Evolutionary conservation across 169 alveolate genomes (phyloP).

Genomic region (Cryptosporidium tyzzeri): DNA sequence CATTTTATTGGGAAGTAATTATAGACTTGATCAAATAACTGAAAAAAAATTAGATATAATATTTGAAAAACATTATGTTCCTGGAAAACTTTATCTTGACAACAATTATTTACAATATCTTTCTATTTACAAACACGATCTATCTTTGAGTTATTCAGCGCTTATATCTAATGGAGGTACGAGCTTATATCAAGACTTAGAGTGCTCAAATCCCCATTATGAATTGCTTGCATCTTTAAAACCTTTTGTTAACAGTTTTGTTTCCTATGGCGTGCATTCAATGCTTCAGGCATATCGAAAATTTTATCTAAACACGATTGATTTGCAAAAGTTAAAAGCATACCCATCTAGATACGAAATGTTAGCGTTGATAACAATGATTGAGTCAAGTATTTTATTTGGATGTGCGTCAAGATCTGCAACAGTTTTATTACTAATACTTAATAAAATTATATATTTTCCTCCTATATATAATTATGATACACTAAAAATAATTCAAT

Average conservation of each 20-base stretch:
- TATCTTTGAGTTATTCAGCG: constrained; percentile 26
- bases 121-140: constrained; percentile 62
- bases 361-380: constrained; percentile 11
- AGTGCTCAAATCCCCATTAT: constrained; percentile 6
- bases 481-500: constrained; percentile 47
- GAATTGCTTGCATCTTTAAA: constrained; percentile 25
- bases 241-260: constrained; percentile 60
- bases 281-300: constrained; percentile 61
- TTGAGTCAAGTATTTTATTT: constrained; percentile 25
- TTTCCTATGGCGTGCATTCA: constrained; percentile 65
- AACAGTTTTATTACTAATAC: background rate
- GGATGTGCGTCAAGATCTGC: constrained; percentile 57
- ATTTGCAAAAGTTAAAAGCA: background rate
- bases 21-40: background rate
- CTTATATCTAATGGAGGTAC: background rate
- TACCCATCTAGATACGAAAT: constrained; percentile 66
- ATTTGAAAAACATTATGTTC: constrained; percentile 4
- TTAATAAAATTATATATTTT: constrained; percentile 51
- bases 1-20: background rate
- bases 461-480: constrained; percentile 61
- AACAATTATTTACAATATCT: constrained; percentile 53
- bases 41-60: background rate
- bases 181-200: background rate
- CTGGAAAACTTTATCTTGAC: constrained; percentile 31
- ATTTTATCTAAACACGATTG: constrained; percentile 1